phyloP scores from a whole-genome alignment of 2,329 filamentous ascomycete species.

The Bipolaris gigantea region DNA sequence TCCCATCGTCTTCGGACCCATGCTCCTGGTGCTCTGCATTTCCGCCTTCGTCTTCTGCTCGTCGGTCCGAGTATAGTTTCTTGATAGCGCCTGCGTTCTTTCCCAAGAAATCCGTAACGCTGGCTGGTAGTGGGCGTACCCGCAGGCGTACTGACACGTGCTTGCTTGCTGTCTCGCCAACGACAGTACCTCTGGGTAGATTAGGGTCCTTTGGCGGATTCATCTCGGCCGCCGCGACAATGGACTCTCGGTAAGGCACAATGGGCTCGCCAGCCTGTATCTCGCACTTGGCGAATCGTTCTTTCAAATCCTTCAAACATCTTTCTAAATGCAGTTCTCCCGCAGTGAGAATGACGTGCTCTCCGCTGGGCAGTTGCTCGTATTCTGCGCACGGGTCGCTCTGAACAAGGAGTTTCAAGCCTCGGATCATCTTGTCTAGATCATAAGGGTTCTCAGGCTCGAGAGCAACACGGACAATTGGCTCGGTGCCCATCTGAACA shows the following conservation, averaged over 20 bases:
- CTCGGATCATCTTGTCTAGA: slow-evolving; percentile 91
- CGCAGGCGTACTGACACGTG: slow-evolving; percentile 77
- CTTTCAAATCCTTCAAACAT: slow-evolving; percentile 88
- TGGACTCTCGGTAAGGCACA: slow-evolving; percentile 93
- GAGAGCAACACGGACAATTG: slow-evolving; percentile 94
- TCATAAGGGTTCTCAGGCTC: slow-evolving; percentile 90
- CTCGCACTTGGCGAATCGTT: slow-evolving; percentile 90
- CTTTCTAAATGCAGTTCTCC: slow-evolving; percentile 93
- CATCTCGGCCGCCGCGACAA: slow-evolving; percentile 88
- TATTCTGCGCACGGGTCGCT: slow-evolving; percentile 96
- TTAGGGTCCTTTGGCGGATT: slow-evolving; percentile 82
- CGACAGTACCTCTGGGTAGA: slow-evolving; percentile 77
- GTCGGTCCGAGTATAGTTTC: slow-evolving; percentile 71
- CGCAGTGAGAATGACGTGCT: slow-evolving; percentile 92
- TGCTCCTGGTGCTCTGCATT: slow-evolving; percentile 45
- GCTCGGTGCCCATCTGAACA: slow-evolving; percentile 76
- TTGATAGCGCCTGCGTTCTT: slow-evolving; percentile 82
- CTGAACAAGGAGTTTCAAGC: slow-evolving; percentile 83
- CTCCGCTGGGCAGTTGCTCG: slow-evolving; percentile 86
- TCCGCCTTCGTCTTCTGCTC: slow-evolving; percentile 52
- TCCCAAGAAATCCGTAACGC: slow-evolving; percentile 81
- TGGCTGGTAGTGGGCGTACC: slow-evolving; percentile 74
- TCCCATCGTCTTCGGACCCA: slow-evolving; percentile 54
- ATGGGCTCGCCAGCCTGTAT: slow-evolving; percentile 93
- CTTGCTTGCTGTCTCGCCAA: slow-evolving; percentile 78